Conservation (phyloP, 441 rosid species). For the Theobroma grandiflorum region DNA sequence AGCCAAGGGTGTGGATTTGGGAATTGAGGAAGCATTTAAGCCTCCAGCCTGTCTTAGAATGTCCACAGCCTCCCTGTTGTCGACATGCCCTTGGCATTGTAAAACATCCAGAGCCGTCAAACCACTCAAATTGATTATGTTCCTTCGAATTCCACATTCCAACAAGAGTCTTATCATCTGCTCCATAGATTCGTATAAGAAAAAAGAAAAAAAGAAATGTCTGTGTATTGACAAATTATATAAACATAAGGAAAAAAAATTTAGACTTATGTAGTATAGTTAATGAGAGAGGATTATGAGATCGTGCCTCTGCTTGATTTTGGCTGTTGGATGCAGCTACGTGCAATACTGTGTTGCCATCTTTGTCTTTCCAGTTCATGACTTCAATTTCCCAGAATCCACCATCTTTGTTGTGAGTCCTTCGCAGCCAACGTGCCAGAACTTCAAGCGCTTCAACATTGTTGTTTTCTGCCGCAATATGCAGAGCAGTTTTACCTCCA, state of each 20-base stretch:
- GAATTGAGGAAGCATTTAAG: not conserved
- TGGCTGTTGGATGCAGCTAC: not conserved
- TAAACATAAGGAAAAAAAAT: not conserved
- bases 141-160: not conserved
- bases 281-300: not conserved
- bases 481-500: conserved; percentile 31
- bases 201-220: not conserved
- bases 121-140: not conserved
- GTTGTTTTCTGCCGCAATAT: conserved; percentile 11
- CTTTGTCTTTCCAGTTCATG: not conserved
- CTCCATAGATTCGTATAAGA: not conserved
- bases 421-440: not conserved
- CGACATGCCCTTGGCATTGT: not conserved
- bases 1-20: not conserved
- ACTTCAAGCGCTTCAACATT: not conserved
- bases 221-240: not conserved
- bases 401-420: not conserved
- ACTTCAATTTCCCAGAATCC: not conserved
- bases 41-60: not conserved
- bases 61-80: not conserved
- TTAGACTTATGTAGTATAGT: not conserved
- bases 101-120: not conserved
- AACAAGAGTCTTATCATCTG: not conserved
- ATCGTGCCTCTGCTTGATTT: not conserved
- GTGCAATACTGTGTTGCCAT: not conserved